Conservation (phyloP, 805 yeast genomes). For the Saccharomycopsis oosterbeekiorum region DNA sequence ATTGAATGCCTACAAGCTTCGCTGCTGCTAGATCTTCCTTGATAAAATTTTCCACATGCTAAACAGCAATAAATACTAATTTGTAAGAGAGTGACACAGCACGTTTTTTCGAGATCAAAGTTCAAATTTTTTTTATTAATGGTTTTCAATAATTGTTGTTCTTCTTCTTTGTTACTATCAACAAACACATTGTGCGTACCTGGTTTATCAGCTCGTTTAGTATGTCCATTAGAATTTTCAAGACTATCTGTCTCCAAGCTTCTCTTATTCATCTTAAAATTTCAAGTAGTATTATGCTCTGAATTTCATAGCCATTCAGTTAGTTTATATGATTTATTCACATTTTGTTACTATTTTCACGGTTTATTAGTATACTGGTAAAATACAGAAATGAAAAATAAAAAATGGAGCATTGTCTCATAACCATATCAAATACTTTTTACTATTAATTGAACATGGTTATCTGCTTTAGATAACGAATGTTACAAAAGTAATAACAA, state of each 20-base stretch:
- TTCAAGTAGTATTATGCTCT: too few species aligned
- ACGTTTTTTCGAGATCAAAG: slow-evolving; percentile 61
- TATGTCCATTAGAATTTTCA: background rate
- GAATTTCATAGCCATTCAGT: too few species aligned
- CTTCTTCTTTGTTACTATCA: background rate
- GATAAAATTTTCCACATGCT: slow-evolving; percentile 62
- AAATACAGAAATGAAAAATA: too few species aligned
- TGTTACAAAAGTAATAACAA: too few species aligned
- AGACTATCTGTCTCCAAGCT: background rate
- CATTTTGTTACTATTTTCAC: background rate
- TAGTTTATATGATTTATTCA: background rate
- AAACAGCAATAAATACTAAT: slow-evolving; percentile 63
- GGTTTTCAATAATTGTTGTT: slow-evolving; percentile 18
- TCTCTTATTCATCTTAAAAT: background rate
- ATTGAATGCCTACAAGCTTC: slow-evolving; percentile 63
- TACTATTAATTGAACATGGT: too few species aligned
- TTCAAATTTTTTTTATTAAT: slow-evolving; percentile 33
- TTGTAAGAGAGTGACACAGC: slow-evolving; percentile 52
- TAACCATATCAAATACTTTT: too few species aligned
- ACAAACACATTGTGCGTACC: background rate
- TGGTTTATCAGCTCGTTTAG: background rate
- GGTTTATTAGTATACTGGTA: too few species aligned
- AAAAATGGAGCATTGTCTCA: too few species aligned
- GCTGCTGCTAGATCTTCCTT: slow-evolving; percentile 55
- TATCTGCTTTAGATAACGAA: too few species aligned